Evolutionary conservation across 148 eudicot species (phyloP), one percentile per base, ranked within the genome.

Genomic region (Nepenthes gracilis): DNA sequence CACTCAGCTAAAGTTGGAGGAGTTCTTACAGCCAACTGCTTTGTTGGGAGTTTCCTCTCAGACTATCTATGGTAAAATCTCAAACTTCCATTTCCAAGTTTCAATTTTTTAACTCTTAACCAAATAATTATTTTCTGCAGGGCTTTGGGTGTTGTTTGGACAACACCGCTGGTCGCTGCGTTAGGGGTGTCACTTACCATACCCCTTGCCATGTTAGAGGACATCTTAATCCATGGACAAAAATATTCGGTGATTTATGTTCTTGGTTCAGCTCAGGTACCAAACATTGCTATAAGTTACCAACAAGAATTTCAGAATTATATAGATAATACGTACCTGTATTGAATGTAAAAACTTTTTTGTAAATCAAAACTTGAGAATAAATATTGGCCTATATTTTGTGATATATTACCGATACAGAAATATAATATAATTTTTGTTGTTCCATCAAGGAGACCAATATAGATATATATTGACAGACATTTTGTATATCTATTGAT

Each of bases 111-210:
- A 33, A 1, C 43, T 2, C 12, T 33, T 45, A 7, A 33, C 13
- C 36, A 23, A 23, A 23, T 55, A 9, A 0, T n/a, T 4, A 35
- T 5, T 32, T 34, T 65, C 14, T 9, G 38, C 61, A 72, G 76
- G 71, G 76, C 67, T 35, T 52, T 72, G 35, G 67, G 71, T 35
- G 65, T 68, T 23, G 55, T 72, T 58, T 72, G 76, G 76, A 72
- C 76, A 9, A 67, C 76, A 2, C 76, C 76, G 2, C 43, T 73
- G 64, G 76, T 73, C 49, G 66, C 76, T 57, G 60, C 72, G 0
- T 43, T 73, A 43, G 76, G 76, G 14, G 45, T 62, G 35, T 73
- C 76, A 0, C 72, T 73, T 35, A 73, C 72, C 5, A 73, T 73
- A 57, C 76, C 76, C 13, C 23, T 73, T 8, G 76, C 76, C 2